Conservation (phyloP, 352 stramenopile genomes). For the Aphanomyces astaci region DNA sequence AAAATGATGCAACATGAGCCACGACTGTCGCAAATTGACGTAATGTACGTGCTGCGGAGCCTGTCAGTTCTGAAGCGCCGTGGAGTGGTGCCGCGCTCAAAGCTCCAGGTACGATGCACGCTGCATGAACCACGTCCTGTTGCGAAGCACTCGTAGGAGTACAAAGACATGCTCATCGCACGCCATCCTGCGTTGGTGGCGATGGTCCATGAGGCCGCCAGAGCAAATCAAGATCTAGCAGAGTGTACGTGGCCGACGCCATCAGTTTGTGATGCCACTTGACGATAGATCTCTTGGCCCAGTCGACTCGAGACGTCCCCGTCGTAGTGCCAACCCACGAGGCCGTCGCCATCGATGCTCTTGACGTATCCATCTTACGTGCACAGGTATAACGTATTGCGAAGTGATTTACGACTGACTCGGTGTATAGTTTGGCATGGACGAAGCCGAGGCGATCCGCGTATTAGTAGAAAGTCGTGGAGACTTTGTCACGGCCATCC, state of each 20-base stretch:
- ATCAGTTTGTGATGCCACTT: not conserved
- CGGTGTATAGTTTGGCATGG: not conserved
- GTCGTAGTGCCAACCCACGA: not conserved
- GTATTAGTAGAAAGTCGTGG: not conserved
- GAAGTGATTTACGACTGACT: not conserved
- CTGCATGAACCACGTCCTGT: not conserved
- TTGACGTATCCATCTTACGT: not conserved
- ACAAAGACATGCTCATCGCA: conserved; percentile 8
- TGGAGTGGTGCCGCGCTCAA: not conserved
- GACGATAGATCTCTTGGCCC: not conserved
- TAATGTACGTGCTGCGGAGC: not conserved
- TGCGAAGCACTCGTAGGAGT: not conserved
- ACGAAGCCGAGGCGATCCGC: not conserved
- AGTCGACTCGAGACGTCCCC: no score
- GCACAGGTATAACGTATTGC: not conserved
- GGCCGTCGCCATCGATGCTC: not conserved
- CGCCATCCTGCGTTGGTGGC: not conserved
- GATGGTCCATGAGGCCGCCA: not conserved
- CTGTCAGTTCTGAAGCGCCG: not conserved
- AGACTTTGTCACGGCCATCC: not conserved
- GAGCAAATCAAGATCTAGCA: not conserved
- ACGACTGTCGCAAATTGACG: not conserved
- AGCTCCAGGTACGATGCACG: not conserved
- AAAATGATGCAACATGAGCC: not conserved
- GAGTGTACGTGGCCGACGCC: not conserved